These are phyloP conservation scores for Tylopilus sp. DNA, from an alignment of 1,284 basidiomycete genomes.

Conservation along the genomic window DNA sequence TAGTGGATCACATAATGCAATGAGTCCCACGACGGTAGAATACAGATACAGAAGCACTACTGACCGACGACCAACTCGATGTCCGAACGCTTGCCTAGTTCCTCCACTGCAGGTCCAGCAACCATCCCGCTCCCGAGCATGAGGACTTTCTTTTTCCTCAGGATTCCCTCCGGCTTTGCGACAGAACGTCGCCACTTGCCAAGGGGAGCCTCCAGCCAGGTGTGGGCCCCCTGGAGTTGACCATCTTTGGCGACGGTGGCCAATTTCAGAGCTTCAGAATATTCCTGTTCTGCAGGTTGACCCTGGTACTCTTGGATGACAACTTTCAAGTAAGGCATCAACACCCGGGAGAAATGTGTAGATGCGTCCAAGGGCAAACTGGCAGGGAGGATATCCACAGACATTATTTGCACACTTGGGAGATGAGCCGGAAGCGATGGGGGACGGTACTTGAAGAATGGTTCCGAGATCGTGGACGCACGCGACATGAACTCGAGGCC, in stretches of 20 bases:
- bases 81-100: conserved; percentile 58
- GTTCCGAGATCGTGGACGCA: conserved; percentile 72
- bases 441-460: conserved; percentile 60
- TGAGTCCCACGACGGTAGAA: conserved; percentile 14
- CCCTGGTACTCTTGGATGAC: conserved; percentile 45
- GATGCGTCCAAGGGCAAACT: conserved; percentile 81
- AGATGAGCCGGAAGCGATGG: conserved; percentile 41
- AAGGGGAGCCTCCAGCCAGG: conserved; percentile 58
- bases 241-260: conserved; percentile 74
- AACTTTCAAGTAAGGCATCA: conserved; percentile 68
- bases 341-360: conserved; percentile 62
- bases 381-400: conserved; percentile 86
- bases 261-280: conserved; percentile 48
- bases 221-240: conserved; percentile 48
- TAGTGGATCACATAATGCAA: conserved; percentile 10
- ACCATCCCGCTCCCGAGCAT: conserved; percentile 92
- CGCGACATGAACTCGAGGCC: conserved; percentile 79
- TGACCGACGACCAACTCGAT: conserved; percentile 72
- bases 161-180: not conserved
- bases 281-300: conserved; percentile 19
- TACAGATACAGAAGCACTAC: conserved; percentile 30
- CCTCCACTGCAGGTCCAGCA: conserved; percentile 77
- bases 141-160: conserved; percentile 64
- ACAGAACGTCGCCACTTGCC: conserved; percentile 38
- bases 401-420: conserved; percentile 71